phyloP scores from a whole-genome alignment of 257 asterid species.

The Nyctanthes arbortristis region DNA sequence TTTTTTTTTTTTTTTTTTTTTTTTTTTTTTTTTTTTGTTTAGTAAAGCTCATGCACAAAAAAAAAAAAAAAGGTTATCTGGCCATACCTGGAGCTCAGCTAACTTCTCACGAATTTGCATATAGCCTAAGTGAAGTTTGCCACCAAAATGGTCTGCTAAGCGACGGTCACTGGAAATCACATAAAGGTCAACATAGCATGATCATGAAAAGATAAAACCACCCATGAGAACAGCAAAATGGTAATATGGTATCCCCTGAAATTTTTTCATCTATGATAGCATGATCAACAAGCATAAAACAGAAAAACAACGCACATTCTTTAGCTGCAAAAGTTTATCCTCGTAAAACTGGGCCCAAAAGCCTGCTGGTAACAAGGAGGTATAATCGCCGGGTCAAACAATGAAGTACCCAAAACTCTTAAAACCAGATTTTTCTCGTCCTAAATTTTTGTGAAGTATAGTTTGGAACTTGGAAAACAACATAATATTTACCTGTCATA shows the following conservation, averaged over 20 bases:
- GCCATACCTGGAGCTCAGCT: slow-evolving; percentile 85
- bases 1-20: neutral
- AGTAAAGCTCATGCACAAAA: neutral
- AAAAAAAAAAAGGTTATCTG: slow-evolving; percentile 3
- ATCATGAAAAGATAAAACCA: neutral
- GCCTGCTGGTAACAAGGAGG: slow-evolving; percentile 99
- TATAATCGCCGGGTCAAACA: slow-evolving; percentile 78
- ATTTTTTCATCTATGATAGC: slow-evolving; percentile 42
- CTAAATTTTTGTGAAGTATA: slow-evolving; percentile 24
- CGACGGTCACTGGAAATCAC: slow-evolving; percentile 94
- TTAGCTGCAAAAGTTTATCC: slow-evolving; percentile 97
- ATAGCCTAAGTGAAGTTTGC: slow-evolving; percentile 97
- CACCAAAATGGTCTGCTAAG: slow-evolving; percentile 99
- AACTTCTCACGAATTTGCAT: slow-evolving; percentile 96
- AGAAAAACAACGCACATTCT: slow-evolving; percentile 95
- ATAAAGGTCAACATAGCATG: slow-evolving; percentile 3
- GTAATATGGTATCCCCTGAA: slow-evolving; percentile 16
- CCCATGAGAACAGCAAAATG: neutral
- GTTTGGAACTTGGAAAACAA: slow-evolving; percentile 1
- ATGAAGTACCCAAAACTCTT: slow-evolving; percentile 54
- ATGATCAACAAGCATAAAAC: slow-evolving; percentile 51
- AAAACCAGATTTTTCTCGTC: slow-evolving; percentile 32
- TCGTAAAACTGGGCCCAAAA: slow-evolving; percentile 98
- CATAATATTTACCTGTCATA: slow-evolving; percentile 51
- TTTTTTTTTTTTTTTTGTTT: no score